Evolutionary conservation across 768 basidiomycete species (phyloP).

Genomic region (Lactarius quietus): DNA sequence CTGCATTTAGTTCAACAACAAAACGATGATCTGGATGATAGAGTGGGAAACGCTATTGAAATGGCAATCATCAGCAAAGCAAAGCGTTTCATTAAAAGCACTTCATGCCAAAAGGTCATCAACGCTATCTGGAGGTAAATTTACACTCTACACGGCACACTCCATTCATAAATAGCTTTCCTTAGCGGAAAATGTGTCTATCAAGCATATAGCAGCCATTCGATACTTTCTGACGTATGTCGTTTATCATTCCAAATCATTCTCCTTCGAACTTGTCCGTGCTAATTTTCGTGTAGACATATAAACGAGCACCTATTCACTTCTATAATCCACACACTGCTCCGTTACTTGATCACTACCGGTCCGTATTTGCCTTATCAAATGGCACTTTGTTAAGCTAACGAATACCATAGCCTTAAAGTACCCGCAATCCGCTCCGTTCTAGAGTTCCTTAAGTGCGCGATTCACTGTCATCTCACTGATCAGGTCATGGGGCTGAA

Average conservation of each 20-base stretch:
- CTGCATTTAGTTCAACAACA: conserved; percentile 58
- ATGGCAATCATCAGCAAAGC: conserved; percentile 86
- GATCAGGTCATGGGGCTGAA: conserved; percentile 13
- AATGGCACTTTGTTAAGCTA: conserved; percentile 8
- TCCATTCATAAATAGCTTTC: conserved; percentile 25
- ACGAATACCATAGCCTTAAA: conserved; percentile 57
- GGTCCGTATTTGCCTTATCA: conserved; percentile 41
- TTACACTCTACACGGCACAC: not conserved
- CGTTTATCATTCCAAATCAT: not conserved
- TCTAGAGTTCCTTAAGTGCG: conserved; percentile 83
- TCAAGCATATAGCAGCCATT: conserved; percentile 80
- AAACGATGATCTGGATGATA: conserved; percentile 69
- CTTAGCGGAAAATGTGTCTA: conserved; percentile 88
- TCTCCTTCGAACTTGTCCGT: not conserved
- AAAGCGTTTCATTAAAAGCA: conserved; percentile 85
- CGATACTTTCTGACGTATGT: conserved; percentile 84
- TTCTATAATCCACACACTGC: conserved; percentile 95
- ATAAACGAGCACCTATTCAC: conserved; percentile 88
- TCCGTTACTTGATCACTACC: conserved; percentile 91
- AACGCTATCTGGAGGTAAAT: conserved; percentile 74
- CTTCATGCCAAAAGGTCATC: conserved; percentile 88
- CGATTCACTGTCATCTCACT: not conserved
- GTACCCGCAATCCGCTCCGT: conserved; percentile 90
- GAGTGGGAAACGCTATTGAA: conserved; percentile 90
- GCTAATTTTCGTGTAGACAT: conserved; percentile 55